phyloP scores from a whole-genome alignment of 1,284 basidiomycete genomes.

The Moesziomyces aphidis region DNA sequence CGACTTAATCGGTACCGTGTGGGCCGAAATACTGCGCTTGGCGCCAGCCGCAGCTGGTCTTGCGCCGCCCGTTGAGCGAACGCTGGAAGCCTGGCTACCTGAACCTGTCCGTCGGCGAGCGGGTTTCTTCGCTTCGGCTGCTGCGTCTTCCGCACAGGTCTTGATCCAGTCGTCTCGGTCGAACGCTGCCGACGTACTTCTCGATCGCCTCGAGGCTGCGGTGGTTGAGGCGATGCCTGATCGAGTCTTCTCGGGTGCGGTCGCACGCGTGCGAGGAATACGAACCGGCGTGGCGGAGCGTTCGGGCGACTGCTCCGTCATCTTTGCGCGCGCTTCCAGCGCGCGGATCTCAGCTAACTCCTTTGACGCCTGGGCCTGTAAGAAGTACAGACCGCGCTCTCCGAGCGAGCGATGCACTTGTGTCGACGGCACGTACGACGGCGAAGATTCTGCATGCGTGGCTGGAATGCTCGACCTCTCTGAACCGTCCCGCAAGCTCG shows the following conservation, averaged over 20 bases:
- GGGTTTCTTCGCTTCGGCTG: conserved; percentile 15
- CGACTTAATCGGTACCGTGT: conserved; percentile 19
- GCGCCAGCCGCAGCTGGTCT: not conserved
- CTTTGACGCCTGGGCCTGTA: conserved; percentile 64
- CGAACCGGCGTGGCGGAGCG: conserved; percentile 4
- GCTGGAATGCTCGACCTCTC: not conserved
- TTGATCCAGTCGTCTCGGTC: conserved; percentile 45
- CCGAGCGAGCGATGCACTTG: conserved; percentile 63
- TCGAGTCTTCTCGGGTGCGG: conserved; percentile 2
- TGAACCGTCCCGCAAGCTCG: not conserved
- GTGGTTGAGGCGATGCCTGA: conserved; percentile 6
- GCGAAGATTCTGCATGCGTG: conserved; percentile 11
- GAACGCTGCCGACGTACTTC: conserved; percentile 7
- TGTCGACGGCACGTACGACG: conserved; percentile 47
- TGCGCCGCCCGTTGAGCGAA: conserved; percentile 7
- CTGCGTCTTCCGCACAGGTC: conserved; percentile 42
- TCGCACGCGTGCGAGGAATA: conserved; percentile 5
- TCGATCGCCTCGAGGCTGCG: conserved; percentile 13
- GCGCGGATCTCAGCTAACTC: conserved; percentile 63
- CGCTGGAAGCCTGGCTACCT: not conserved
- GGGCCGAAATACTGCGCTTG: not conserved
- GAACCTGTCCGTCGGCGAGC: conserved; percentile 6
- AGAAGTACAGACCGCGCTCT: conserved; percentile 55
- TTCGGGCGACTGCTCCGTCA: conserved; percentile 20
- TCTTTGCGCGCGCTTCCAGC: conserved; percentile 57